phyloP scores from a whole-genome alignment of 768 basidiomycete genomes.

The Phallus indusiatus region DNA sequence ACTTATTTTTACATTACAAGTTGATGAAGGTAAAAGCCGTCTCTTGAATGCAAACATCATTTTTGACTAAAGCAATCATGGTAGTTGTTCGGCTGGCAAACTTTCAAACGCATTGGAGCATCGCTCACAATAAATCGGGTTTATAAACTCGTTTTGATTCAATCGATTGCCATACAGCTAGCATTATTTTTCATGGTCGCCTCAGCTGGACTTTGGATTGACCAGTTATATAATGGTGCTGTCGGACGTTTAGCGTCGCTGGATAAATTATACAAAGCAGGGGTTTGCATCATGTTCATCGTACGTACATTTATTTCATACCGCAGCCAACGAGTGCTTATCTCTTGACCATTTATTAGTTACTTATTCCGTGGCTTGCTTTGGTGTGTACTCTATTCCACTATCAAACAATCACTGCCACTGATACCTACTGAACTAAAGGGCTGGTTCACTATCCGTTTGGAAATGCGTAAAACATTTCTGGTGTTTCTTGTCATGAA shows the following conservation, averaged over 20 bases:
- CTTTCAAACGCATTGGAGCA: conserved; percentile 79
- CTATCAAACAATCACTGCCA: neutral
- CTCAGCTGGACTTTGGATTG: conserved; percentile 66
- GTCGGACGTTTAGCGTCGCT: conserved; percentile 45
- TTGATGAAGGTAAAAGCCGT: conserved; percentile 50
- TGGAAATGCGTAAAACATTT: conserved; percentile 52
- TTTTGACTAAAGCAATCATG: neutral
- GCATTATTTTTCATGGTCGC: conserved; percentile 67
- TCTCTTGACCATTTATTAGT: conserved; percentile 25
- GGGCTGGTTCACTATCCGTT: conserved; percentile 73
- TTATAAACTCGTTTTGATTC: conserved; percentile 60
- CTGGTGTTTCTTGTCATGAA: conserved; percentile 53
- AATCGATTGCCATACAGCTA: conserved; percentile 70
- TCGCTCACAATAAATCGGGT: conserved; percentile 61
- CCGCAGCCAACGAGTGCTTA: neutral
- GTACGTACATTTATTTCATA: conserved; percentile 32
- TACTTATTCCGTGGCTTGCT: conserved; percentile 63
- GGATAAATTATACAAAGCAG: conserved; percentile 40
- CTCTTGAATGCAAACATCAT: neutral
- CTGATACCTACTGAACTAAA: conserved; percentile 17
- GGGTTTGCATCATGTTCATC: conserved; percentile 45
- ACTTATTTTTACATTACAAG: conserved; percentile 59
- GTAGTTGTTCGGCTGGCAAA: conserved; percentile 76
- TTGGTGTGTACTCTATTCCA: conserved; percentile 27
- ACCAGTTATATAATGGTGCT: conserved; percentile 59